Base-by-base conservation (phyloP, 805 yeast species). In the Metschnikowia aberdeeniae region DNA sequence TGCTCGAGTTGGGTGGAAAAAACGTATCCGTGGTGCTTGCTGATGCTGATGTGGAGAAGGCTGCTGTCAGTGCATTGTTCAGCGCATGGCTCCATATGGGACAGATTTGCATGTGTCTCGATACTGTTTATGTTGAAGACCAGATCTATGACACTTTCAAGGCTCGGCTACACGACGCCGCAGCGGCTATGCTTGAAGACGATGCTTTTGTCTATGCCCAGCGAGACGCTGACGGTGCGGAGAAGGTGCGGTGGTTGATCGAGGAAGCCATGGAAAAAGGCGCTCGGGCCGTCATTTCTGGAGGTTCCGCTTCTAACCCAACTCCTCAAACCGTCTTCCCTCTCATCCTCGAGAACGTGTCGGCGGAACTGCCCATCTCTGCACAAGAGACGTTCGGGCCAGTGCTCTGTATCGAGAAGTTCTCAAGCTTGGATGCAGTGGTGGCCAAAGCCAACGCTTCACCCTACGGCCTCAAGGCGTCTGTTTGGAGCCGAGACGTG, bases 31-130 rank as follows among this genome's bases (percentile, higher is more conserved):
- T 73, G 9, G 56, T 75, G 3, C 60, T 56, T 12, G 39, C 55
- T 4, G 73, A 67, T 42, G 66, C 64, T 0, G 65, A 70, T 46
- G 45, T 75, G 26, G 54, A 43, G 1, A 50, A 46, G 32, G 73
- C 77, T 1, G 53, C 66, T 2, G 47, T 52, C 1, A 43, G 43
- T 12, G 55, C 60, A 24, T 34, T 70, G 7, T 61, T 64, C 63
- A 56, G 67, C 22, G 55, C 68, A 8, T 72, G 73, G 75, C 54
- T 62, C 40, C 72, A 75, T 50, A 68, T 64, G 50, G 79, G 78
- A 10, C 78, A 75, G 45, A 64, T 75, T 19, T 75, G 80, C 53
- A 75, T 74, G 78, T 62, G 70, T 42, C 64, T 73, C 1, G 78
- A 74, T 40, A 53, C 57, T 7, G 56, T 70, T 1, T 71, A 49